A percentile compares a stretch with the other conserved stretches of the same genome.
These are phyloP conservation scores for Beauveria scarabaeidicola DNA, from an alignment of 2,329 filamentous ascomycete species.

Conservation along the genomic window DNA sequence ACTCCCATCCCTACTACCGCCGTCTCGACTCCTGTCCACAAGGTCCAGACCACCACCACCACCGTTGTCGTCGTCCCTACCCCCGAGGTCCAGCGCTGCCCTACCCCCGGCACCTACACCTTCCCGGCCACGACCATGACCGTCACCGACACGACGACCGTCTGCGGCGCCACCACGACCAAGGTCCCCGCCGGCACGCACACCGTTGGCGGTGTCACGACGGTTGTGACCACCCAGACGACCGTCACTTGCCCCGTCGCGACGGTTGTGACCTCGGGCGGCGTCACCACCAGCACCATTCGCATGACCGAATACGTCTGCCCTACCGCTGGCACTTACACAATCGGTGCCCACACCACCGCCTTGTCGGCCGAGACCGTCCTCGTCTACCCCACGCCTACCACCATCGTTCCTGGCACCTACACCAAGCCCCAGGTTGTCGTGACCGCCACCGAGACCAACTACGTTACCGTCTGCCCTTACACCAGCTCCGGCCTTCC, in stretches of 20 bases:
- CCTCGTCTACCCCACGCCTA: constrained; percentile 57
- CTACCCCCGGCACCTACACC: constrained; percentile 65
- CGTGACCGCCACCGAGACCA: constrained; percentile 61
- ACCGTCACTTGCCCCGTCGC: constrained; percentile 64
- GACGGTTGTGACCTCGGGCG: constrained; percentile 48
- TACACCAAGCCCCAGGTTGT: constrained; percentile 62
- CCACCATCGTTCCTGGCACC: constrained; percentile 58
- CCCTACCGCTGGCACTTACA: constrained; percentile 67
- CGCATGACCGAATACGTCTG: constrained; percentile 64
- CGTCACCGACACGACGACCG: constrained; percentile 57
- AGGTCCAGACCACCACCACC: constrained; percentile 24
- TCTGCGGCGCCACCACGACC: constrained; percentile 55
- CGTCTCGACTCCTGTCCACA: constrained; percentile 21
- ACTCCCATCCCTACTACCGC: constrained; percentile 31
- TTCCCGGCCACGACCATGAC: constrained; percentile 65
- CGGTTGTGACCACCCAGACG: constrained; percentile 56
- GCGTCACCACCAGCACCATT: constrained; percentile 57
- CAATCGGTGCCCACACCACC: constrained; percentile 60
- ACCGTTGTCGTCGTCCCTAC: constrained; percentile 43
- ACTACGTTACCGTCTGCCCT: constrained; percentile 63
- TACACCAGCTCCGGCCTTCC: constrained; percentile 40
- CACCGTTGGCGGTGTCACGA: constrained; percentile 66
- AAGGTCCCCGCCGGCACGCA: constrained; percentile 54
- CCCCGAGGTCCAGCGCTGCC: constrained; percentile 44
- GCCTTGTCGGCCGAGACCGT: constrained; percentile 44